A percentile compares a stretch with the other conserved stretches of the same genome.
Evolutionary conservation across 345 rosid genomes (phyloP).

Genomic region (Mercurialis annua): DNA sequence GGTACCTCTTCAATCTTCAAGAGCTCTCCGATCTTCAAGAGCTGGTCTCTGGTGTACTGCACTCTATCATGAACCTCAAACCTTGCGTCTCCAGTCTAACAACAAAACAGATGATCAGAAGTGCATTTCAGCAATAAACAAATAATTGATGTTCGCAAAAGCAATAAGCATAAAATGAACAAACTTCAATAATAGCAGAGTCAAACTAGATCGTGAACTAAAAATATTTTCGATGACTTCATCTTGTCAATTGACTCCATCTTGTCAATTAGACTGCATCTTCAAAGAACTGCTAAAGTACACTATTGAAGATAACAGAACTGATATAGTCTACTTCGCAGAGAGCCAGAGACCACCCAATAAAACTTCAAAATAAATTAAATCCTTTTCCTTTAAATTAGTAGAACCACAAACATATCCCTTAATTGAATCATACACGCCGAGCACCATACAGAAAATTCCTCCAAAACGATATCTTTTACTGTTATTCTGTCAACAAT

Average conservation of each 20-base stretch:
- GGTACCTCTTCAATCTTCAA: constrained; percentile 66
- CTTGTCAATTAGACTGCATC: no score
- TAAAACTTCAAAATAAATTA: no score
- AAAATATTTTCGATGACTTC: background rate
- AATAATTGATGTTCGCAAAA: background rate
- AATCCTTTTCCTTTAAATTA: no score
- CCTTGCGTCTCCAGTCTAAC: constrained; percentile 62
- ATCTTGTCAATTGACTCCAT: constrained; percentile 3
- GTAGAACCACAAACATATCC: no score
- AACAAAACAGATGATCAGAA: constrained; percentile 5
- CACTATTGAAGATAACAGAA: no score
- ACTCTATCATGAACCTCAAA: constrained; percentile 63
- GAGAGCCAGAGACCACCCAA: no score
- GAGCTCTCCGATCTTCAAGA: constrained; percentile 65
- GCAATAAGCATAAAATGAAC: background rate
- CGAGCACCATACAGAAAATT: no score
- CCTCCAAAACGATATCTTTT: no score
- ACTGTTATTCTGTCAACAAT: background rate
- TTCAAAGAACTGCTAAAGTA: no score
- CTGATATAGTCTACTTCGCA: no score
- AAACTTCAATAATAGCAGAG: background rate
- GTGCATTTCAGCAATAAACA: background rate
- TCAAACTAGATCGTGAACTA: background rate
- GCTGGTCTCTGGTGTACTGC: constrained; percentile 64
- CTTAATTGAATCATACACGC: no score